Percentiles rank a stretch among this genome's conserved stretches.
Evolutionary conservation across 495 filamentous ascomycete species (phyloP).

Genomic region (Geoglossum glabrum): DNA sequence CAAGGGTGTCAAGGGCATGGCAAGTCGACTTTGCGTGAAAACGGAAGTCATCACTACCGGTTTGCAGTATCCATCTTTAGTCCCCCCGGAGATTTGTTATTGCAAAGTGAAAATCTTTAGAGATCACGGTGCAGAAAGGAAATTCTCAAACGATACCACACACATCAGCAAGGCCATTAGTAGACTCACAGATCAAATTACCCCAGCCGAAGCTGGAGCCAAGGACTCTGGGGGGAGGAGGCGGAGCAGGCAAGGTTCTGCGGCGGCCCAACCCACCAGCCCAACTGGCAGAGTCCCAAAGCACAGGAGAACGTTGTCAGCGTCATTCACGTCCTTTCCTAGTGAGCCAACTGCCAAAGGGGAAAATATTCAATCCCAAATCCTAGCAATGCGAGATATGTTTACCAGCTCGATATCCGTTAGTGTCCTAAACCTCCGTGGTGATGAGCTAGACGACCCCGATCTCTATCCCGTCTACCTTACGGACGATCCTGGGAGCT

Average conservation of each 20-base stretch:
- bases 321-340: conserved; percentile 44
- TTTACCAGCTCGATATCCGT: conserved; percentile 75
- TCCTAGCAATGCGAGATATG: conserved; percentile 78
- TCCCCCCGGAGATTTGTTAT: conserved; percentile 50
- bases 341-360: conserved; percentile 44
- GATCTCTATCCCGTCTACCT: conserved; percentile 68
- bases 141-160: conserved; percentile 74
- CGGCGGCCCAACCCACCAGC: conserved; percentile 25
- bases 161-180: conserved; percentile 86
- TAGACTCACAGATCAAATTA: conserved; percentile 76
- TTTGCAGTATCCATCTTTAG: conserved; percentile 21
- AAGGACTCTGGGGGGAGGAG: conserved; percentile 80
- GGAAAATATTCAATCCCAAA: conserved; percentile 71
- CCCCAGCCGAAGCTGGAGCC: conserved; percentile 67
- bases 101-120: conserved; percentile 95
- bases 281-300: conserved; percentile 59
- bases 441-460: conserved; percentile 70
- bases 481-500: conserved; percentile 40
- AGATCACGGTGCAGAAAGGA: conserved; percentile 88
- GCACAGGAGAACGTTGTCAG: conserved; percentile 87
- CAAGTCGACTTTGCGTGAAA: conserved; percentile 76
- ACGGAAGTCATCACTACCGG: conserved; percentile 34
- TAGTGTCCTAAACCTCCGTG: conserved; percentile 65
- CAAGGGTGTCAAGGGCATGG: conserved; percentile 91
- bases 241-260: conserved; percentile 31